phyloP scores from a whole-genome alignment of 2,329 filamentous ascomycete genomes.

The Penicillium sp. region DNA sequence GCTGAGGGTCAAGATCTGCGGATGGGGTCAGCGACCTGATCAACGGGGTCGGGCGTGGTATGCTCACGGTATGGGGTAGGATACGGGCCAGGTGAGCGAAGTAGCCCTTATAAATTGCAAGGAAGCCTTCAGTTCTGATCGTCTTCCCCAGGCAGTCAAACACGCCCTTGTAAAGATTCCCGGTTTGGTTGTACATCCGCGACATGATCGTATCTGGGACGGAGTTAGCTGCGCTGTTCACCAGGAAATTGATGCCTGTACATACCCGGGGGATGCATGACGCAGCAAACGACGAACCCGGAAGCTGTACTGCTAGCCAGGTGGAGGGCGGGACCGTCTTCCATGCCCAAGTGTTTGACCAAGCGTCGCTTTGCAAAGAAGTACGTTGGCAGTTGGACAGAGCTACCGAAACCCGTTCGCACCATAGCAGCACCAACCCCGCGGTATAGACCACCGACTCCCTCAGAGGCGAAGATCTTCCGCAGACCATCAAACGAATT shows the following conservation, averaged over 20 bases:
- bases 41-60: not conserved
- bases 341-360: slow-evolving; percentile 80
- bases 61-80: slow-evolving; percentile 79
- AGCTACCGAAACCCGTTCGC: slow-evolving; percentile 91
- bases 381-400: slow-evolving; percentile 95
- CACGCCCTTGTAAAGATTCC: slow-evolving; percentile 91
- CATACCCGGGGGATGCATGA: slow-evolving; percentile 95
- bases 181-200: slow-evolving; percentile 97
- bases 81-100: slow-evolving; percentile 93
- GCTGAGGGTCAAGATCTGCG: slow-evolving; percentile 80
- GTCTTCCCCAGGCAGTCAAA: slow-evolving; percentile 93
- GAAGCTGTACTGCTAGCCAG: slow-evolving; percentile 85
- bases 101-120: slow-evolving; percentile 98
- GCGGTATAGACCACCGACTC: slow-evolving; percentile 80
- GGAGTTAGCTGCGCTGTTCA: slow-evolving; percentile 12
- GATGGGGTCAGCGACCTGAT: slow-evolving; percentile 26
- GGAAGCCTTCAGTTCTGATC: slow-evolving; percentile 83
- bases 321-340: slow-evolving; percentile 88
- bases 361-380: slow-evolving; percentile 94
- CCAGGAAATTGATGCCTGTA: slow-evolving; percentile 13
- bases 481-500: slow-evolving; percentile 82
- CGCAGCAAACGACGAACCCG: slow-evolving; percentile 93
- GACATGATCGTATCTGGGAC: slow-evolving; percentile 93
- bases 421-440: slow-evolving; percentile 95
- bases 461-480: slow-evolving; percentile 79